Percentiles rank a stretch among this genome's conserved stretches.
Evolutionary conservation across 2,329 filamentous ascomycete species (phyloP).

Genomic region (Colletotrichum sidae): DNA sequence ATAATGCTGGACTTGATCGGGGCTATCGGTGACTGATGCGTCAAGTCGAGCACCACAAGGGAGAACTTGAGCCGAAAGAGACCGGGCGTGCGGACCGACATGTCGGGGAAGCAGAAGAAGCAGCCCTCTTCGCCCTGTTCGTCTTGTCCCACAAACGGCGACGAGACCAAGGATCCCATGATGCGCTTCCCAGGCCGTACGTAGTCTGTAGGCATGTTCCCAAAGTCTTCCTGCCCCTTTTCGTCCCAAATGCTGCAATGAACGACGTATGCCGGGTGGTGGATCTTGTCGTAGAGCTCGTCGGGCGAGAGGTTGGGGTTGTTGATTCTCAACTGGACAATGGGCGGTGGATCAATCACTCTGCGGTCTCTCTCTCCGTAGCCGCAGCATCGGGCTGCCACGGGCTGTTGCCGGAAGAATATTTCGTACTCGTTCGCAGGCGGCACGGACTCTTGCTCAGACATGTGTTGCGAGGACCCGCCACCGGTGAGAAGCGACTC

Average conservation of each 20-base stretch:
- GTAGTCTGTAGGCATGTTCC: conserved; percentile 77
- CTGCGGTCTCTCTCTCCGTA: conserved; percentile 86
- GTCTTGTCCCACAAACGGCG: conserved; percentile 80
- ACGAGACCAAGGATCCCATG: conserved; percentile 84
- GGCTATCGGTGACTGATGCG: conserved; percentile 64
- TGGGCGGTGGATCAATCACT: conserved; percentile 86
- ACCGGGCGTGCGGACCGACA: conserved; percentile 83
- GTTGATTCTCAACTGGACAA: conserved; percentile 78
- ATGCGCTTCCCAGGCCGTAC: conserved; percentile 78
- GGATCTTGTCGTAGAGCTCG: conserved; percentile 63
- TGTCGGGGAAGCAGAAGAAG: conserved; percentile 88
- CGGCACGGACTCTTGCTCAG: background rate
- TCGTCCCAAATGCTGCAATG: conserved; percentile 83
- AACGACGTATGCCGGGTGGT: conserved; percentile 76
- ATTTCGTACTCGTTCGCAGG: conserved; percentile 56
- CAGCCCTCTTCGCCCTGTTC: conserved; percentile 79
- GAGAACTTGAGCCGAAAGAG: conserved; percentile 81
- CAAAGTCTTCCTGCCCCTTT: conserved; percentile 74
- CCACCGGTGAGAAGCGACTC: conserved; percentile 38
- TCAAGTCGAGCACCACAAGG: conserved; percentile 75
- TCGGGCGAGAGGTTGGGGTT: conserved; percentile 65
- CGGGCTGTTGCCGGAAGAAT: conserved; percentile 79
- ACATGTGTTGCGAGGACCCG: conserved; percentile 11
- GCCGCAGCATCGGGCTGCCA: conserved; percentile 82
- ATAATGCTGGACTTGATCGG: conserved; percentile 64